These are phyloP conservation scores for Erysimum cheiri DNA, from an alignment of 441 rosid genomes.

Conservation along the genomic window DNA sequence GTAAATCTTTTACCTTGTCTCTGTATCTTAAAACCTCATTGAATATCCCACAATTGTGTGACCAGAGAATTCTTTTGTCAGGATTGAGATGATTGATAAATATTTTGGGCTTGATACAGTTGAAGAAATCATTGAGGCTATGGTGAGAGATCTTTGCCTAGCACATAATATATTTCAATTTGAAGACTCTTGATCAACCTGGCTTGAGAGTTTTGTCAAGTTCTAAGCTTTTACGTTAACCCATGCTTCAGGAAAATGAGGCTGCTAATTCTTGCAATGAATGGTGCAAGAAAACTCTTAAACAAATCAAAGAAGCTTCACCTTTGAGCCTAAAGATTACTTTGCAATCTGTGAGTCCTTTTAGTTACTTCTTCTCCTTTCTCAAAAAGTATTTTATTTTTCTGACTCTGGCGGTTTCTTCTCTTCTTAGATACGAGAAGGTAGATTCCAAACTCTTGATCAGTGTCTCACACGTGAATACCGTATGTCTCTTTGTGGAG, in stretches of 20 bases:
- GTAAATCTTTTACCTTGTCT: conserved; percentile 47
- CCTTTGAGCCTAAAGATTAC: conserved; percentile 90
- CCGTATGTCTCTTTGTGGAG: conserved; percentile 62
- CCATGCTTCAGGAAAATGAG: conserved; percentile 61
- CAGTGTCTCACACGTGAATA: conserved; percentile 87
- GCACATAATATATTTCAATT: conserved; percentile 7
- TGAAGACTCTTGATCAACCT: conserved; percentile 8
- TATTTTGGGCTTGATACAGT: conserved; percentile 85
- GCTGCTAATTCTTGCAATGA: conserved; percentile 55
- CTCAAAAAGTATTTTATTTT: conserved; percentile 1
- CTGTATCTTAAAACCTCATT: conserved; percentile 6
- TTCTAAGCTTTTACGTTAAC: conserved; percentile 20
- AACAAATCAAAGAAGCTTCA: conserved; percentile 76
- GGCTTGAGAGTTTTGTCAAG: conserved; percentile 11
- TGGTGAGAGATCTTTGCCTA: conserved; percentile 56
- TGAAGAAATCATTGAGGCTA: conserved; percentile 78
- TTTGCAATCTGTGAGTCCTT: conserved; percentile 68
- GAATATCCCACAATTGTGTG: conserved; percentile 13
- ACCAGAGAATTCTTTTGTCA: conserved; percentile 42
- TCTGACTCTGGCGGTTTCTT: conserved; percentile 33
- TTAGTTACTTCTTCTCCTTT: conserved; percentile 12
- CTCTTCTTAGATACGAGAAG: conserved; percentile 72
- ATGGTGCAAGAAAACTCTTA: conserved; percentile 63
- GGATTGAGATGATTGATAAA: conserved; percentile 78
- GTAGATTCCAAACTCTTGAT: conserved; percentile 88